Percentiles rank a stretch among this genome's conserved stretches.
phyloP scores from a whole-genome alignment of 352 stramenopile species.

The Globisporangium iwayamae region DNA sequence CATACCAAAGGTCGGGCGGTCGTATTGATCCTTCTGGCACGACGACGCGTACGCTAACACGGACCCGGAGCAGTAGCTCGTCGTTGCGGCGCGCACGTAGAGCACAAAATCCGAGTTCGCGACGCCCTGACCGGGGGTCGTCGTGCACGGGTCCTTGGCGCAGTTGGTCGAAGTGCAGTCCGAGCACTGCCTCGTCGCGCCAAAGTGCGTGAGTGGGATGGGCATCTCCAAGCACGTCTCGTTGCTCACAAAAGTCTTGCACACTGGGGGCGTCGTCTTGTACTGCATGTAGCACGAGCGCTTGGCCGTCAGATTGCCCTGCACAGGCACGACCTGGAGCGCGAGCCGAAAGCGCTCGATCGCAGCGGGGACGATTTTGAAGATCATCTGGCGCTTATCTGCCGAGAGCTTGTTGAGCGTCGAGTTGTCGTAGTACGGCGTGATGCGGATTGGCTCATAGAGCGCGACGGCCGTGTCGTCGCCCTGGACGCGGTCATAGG shows the following conservation, averaged over 20 bases:
- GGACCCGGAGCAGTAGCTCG: constrained; percentile 42
- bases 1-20: constrained; percentile 82
- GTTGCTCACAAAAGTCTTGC: constrained; percentile 43
- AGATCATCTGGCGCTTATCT: constrained; percentile 34
- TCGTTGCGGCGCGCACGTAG: constrained; percentile 54
- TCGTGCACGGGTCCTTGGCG: constrained; percentile 33
- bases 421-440: constrained; percentile 54
- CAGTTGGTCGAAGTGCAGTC: constrained; percentile 45
- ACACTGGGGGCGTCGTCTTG: constrained; percentile 49
- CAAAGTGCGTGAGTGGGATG: constrained; percentile 64
- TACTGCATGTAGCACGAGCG: constrained; percentile 58
- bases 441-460: constrained; percentile 63
- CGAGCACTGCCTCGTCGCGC: constrained; percentile 35
- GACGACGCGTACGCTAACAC: constrained; percentile 75
- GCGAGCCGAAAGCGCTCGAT: constrained; percentile 53
- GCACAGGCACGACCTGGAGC: constrained; percentile 59
- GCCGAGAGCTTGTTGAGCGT: constrained; percentile 35
- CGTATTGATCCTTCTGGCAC: constrained; percentile 84
- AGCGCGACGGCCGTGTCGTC: constrained; percentile 12
- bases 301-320: constrained; percentile 56
- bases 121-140: constrained; percentile 27
- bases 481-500: constrained; percentile 37
- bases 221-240: constrained; percentile 73
- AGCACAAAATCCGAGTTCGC: constrained; percentile 64
- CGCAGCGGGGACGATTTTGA: constrained; percentile 62